A percentile compares a stretch with the other conserved stretches of the same genome.
phyloP scores from a whole-genome alignment of 1,139 yeast genomes.

The Komagataea norvegica region DNA sequence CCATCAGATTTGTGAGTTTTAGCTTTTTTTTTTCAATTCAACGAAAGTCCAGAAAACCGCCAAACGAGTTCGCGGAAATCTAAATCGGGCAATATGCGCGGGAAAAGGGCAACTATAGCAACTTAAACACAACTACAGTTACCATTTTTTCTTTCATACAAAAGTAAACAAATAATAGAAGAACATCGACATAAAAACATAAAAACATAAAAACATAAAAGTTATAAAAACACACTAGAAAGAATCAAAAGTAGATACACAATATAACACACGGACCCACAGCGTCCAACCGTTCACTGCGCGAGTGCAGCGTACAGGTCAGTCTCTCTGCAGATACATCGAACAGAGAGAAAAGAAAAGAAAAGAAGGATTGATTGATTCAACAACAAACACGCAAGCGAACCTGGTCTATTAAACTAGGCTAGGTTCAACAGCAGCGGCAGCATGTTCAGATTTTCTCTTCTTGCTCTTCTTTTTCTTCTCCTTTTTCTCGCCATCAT shows the following conservation, averaged over 20 bases:
- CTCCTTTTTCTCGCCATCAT: conserved; percentile 34
- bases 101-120: not conserved
- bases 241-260: not conserved
- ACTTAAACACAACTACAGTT: not conserved
- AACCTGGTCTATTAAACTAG: no score
- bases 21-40: not conserved
- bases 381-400: no score
- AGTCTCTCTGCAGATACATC: no score
- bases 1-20: not conserved
- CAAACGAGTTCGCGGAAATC: not conserved
- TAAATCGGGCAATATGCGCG: not conserved
- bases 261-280: not conserved
- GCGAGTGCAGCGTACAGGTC: no score
- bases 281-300: not conserved
- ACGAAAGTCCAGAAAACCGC: not conserved
- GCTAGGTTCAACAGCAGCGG: no score
- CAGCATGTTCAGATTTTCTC: conserved; percentile 29
- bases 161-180: not conserved
- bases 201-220: no score
- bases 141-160: not conserved
- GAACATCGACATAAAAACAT: not conserved
- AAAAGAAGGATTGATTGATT: not conserved
- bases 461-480: conserved; percentile 41
- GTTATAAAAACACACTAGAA: not conserved
- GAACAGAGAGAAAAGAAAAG: not conserved